Evolutionary conservation across 352 stramenopile genomes (phyloP).

Genomic region (Blastocystis sp.): DNA sequence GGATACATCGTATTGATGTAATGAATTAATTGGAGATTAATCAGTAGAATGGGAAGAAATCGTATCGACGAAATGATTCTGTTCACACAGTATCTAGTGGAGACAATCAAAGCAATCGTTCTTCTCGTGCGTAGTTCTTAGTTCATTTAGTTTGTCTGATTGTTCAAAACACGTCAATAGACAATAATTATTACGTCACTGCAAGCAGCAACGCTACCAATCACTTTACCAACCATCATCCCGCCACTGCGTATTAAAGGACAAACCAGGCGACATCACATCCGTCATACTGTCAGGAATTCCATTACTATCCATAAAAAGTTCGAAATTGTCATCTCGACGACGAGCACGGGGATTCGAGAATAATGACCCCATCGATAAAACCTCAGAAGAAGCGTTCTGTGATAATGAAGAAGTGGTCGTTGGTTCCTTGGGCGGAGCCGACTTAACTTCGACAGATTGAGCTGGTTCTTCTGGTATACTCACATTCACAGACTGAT

Average conservation of each 20-base stretch:
- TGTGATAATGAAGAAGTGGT: background rate
- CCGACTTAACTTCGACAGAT: background rate
- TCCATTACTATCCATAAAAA: conserved; percentile 29
- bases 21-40: background rate
- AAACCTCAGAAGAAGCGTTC: background rate
- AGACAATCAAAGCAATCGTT: background rate
- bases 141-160: background rate
- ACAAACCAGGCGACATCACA: background rate
- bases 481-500: background rate
- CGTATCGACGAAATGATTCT: background rate
- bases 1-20: background rate
- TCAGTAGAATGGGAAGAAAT: background rate
- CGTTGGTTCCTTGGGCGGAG: background rate
- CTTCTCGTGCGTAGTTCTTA: background rate
- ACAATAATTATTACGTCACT: conserved; percentile 12
- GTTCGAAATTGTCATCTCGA: conserved; percentile 53
- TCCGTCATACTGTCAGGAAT: background rate
- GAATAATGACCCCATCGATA: background rate
- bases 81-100: background rate
- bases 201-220: background rate
- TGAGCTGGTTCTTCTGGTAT: background rate
- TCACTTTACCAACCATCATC: conserved; percentile 54
- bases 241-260: background rate
- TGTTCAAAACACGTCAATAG: background rate
- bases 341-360: background rate